Evolutionary conservation across 768 basidiomycete genomes (phyloP), one percentile per base, ranked within the genome.

Genomic region (Dendrothele bispora): DNA sequence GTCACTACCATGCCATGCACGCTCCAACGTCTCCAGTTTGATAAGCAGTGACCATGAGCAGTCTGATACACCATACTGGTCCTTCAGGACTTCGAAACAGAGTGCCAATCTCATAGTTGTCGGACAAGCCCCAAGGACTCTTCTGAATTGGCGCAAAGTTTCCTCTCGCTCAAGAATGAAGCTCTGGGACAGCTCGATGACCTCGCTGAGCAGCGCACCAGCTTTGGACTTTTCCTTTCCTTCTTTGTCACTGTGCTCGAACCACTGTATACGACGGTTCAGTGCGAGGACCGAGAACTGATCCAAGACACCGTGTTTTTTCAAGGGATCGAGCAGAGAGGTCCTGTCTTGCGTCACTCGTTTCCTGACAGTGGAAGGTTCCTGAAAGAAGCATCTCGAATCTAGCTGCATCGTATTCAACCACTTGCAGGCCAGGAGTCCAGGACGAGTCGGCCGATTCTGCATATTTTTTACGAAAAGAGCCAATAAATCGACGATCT

Each of bases 41-140:
- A 56, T 49, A 17, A 30, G 43, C 44, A 53, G 53, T 30, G 30
- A 44, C 55, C 55, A 56, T 26, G 51, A 48, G 22, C 43, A 48
- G 17, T 56, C 55, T 5, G 4, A n/a, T 22, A 39, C 39, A 39
- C 10, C 3, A 22, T 39, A 22, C 17, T 53, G 43, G 34, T 48
- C 52, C 20, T 39, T 48, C 30, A 53, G 52, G 24, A 53, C 46
- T 27, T 53, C 52, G 15, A 5, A 28, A 34, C 49, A 41, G 37
- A 53, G 10, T 28, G 39, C 32, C 18, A 36, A 48, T 39, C 43
- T 45, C 42, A 34, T 43, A n/a, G n/a, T n/a, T n/a, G n/a, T n/a
- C n/a, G n/a, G n/a, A n/a, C n/a, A n/a, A n/a, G n/a, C n/a, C n/a
- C n/a, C n/a, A n/a, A n/a, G n/a, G n/a, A n/a, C n/a, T n/a, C n/a